Conservation (phyloP, 345 rosid genomes). For the Aethionema arabicum region DNA sequence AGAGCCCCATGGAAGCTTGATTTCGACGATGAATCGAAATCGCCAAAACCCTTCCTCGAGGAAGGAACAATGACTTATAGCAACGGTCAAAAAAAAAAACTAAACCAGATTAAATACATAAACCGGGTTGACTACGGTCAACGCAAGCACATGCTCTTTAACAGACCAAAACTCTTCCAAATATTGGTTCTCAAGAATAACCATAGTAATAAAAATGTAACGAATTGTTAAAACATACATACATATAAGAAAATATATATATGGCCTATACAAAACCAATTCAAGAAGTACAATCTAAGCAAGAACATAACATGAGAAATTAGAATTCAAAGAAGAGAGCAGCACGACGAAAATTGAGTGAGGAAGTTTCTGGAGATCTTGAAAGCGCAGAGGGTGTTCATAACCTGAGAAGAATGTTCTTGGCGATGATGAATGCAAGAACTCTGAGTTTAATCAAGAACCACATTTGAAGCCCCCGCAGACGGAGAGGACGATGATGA, state of each 20-base stretch:
- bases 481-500: slow-evolving; percentile 66
- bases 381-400: slow-evolving; percentile 5
- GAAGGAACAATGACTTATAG: no score
- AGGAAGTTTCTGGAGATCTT: slow-evolving; percentile 25
- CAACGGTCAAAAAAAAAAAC: not conserved
- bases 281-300: slow-evolving; percentile 31
- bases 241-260: slow-evolving; percentile 20
- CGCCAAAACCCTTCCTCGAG: no score
- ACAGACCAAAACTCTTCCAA: not conserved
- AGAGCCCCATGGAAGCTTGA: not conserved
- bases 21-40: slow-evolving; percentile 1
- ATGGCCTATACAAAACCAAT: slow-evolving; percentile 37
- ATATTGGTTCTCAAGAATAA: slow-evolving; percentile 19
- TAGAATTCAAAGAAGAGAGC: slow-evolving; percentile 19
- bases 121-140: not conserved
- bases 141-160: not conserved
- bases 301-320: slow-evolving; percentile 21
- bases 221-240: slow-evolving; percentile 23
- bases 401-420: slow-evolving; percentile 16
- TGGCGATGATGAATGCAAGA: no score
- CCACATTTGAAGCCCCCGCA: slow-evolving; percentile 87
- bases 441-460: no score
- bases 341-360: slow-evolving; percentile 26
- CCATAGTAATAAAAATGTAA: slow-evolving; percentile 10
- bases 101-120: not conserved